Base-by-base conservation (phyloP, 1,139 yeast species). In the Debaryomyces coudertii region DNA sequence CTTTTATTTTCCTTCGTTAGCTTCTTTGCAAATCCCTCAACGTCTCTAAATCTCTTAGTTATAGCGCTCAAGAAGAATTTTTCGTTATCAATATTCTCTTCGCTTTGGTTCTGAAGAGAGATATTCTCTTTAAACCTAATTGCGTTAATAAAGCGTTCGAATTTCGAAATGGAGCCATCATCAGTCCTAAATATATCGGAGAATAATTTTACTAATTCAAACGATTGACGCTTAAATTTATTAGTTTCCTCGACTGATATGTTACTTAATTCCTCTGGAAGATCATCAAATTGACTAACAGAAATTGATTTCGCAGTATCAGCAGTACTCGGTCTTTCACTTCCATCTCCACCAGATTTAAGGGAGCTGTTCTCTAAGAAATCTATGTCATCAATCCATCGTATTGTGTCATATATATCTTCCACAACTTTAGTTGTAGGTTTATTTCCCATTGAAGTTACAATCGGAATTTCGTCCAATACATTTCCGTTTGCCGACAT, bases 21-120 rank as follows among this genome's bases (percentile, higher is more conserved):
- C 58, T 83, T 87, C 58, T 95, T 84, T 1, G 98, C 98, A 55
- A 90, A 76, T n/a, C 86, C 83, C 63, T 93, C 98, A 42, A 92
- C 95, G 60, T 92, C 98, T 49, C 80, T 81, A 59, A 93, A 90
- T 50, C 99, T 74, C 58, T 86, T 84, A 28, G 85, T 75, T 2
- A 90, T 83, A 1, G 90, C 84, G 41, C 78, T 77, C 42, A 83
- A 75, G 57, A 86, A 83, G 47, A 85, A 70, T 36, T 53, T 57
- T 31, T 73, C 31, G 7, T 6, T 7, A 9, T 18, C 20, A 20
- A 11, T 8, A n/a, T 22, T 27, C 4, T 31, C 43, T 4, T 40
- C 31, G 28, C 22, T 23, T 33, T 61, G 65, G 11, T 62, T 66
- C 36, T 61, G 66, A 27, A 63, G 47, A 43, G 57, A 63, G 8